Base-by-base conservation (phyloP, 1,284 basidiomycete species). In the Trametes pubescens region DNA sequence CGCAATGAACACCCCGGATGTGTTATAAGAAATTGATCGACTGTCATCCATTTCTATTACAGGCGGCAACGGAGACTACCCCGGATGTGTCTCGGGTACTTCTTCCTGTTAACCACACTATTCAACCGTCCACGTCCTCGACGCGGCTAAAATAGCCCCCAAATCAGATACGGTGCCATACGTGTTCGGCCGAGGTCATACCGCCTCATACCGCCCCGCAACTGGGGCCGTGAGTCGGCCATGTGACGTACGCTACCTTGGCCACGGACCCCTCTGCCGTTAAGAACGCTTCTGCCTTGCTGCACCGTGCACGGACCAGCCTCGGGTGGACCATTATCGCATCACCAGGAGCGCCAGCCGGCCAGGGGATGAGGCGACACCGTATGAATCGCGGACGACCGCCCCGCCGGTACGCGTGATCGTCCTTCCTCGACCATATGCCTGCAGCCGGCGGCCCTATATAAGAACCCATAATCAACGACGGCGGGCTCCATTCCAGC, bases 301-400 rank as follows among this genome's bases (percentile, higher is more conserved):
- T 38, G 61, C 58, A 51, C 57, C 64, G 61, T 21, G 53, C 29
- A 34, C 67, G 67, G 67, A 21, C 49, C 57, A 64, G 64, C 57
- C 40, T 68, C 67, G 67, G 67, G 44, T 59, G 57, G 64, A 64
- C 64, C 57, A 55, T 54, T 57, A 46, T 57, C 55, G 59, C 64
- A 57, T 58, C 59, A 60, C 32, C 59, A 59, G 65, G 62, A 62
- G 57, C 67, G 10, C 7, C n/a, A 48, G 9, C 46, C 26, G 53
- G 59, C 35, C 21, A 22, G 11, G n/a, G 6, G 32, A 61, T 55
- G 59, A 53, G 16, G 47, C 52, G 34, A 61, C 46, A 32, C 53
- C 53, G 59, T 61, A n/a, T 46, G 47, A 61, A 55, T 11, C 35
- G 37, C 59, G 52, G 59, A 40, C 44, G 26, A 40, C 26, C 47